Conservation (phyloP, 768 basidiomycete genomes). For the Tephrocybe sp. region DNA sequence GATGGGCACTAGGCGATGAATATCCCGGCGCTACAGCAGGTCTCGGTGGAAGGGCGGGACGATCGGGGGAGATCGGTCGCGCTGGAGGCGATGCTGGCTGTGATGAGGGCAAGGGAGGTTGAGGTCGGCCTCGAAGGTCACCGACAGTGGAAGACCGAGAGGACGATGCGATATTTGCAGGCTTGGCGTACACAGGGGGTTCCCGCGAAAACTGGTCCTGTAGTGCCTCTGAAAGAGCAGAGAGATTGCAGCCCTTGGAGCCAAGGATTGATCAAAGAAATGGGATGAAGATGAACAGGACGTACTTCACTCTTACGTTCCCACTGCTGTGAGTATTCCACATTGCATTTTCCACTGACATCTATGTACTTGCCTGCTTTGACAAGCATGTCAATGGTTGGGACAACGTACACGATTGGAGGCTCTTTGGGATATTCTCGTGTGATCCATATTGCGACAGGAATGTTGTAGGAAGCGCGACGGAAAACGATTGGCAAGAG, state of each 20-base stretch:
- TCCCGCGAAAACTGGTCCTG: slow-evolving; percentile 78
- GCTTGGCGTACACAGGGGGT: slow-evolving; percentile 90
- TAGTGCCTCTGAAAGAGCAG: slow-evolving; percentile 70
- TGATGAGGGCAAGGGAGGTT: slow-evolving; percentile 28
- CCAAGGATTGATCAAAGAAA: slow-evolving; percentile 10
- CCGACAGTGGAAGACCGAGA: slow-evolving; percentile 10
- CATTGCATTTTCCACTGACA: slow-evolving; percentile 68
- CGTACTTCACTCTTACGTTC: slow-evolving; percentile 78
- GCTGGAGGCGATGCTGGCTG: slow-evolving; percentile 20
- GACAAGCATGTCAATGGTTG: slow-evolving; percentile 88
- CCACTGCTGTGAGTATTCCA: slow-evolving; percentile 78
- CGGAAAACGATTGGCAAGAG: slow-evolving; percentile 85
- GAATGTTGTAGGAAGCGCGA: slow-evolving; percentile 84
- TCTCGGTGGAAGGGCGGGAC: slow-evolving; percentile 32
- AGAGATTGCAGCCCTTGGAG: slow-evolving; percentile 72
- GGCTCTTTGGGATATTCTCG: slow-evolving; percentile 79
- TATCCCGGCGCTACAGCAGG: slow-evolving; percentile 20
- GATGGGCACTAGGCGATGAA: slow-evolving; percentile 1
- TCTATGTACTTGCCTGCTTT: slow-evolving; percentile 75
- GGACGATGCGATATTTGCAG: slow-evolving; percentile 31
- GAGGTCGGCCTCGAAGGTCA: slow-evolving; percentile 28
- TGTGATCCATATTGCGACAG: slow-evolving; percentile 85
- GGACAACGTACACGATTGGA: slow-evolving; percentile 89
- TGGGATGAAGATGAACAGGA: slow-evolving; percentile 13
- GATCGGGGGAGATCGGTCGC: slow-evolving; percentile 16